Base-by-base conservation (phyloP, 2,329 filamentous ascomycete species). In the Ploettnerulaceae sp. region DNA sequence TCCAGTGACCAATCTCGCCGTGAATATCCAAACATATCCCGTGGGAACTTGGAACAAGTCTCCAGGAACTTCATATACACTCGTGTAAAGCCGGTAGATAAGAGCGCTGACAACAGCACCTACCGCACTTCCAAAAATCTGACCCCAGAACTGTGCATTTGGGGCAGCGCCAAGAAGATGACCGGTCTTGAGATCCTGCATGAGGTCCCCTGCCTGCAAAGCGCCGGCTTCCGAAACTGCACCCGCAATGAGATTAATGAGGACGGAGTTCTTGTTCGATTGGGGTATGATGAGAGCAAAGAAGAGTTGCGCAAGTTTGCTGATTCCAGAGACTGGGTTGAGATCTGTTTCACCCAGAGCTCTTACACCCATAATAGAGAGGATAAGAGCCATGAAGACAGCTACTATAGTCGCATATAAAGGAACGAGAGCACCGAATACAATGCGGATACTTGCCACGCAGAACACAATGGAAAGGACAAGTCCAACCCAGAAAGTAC, bases 1-100 rank as follows among this genome's bases (percentile, higher is more conserved):
- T 1, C 93, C 93, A 0, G 90, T 97, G 7, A 98, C 90, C 2
- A 98, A 74, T 12, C 93, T 76, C 1, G 93, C 91, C 0, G 93
- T 98, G 66, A 96, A 96, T 43, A 98, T 86, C 93, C 93, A 98
- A 4, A 98, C 90, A 64, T 91, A 96, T 0, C 83, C 91, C 0
- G 93, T 97, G 0, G 93, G 93, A 1, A 95, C 89, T 62, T 95
- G 86, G 65, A 98, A 97, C 43, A 96, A 71, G 7, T 88, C 83
- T 0, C 90, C 88, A 0, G 93, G 93, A 5, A 98, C 85, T 29
- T 82, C 73, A 61, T 98, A 98, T 1, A 96, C 90, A 25, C 78
- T 82, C 2, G 89, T 91, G 62, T 98, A 98, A 11, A 97, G 71
- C 48, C 83, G 83, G 66, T 98, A 98, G 2, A 97, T 84, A 3